These are phyloP conservation scores for Sporisorium iseilematis-ciliati DNA, from an alignment of 1,284 basidiomycete genomes.

Conservation along the genomic window DNA sequence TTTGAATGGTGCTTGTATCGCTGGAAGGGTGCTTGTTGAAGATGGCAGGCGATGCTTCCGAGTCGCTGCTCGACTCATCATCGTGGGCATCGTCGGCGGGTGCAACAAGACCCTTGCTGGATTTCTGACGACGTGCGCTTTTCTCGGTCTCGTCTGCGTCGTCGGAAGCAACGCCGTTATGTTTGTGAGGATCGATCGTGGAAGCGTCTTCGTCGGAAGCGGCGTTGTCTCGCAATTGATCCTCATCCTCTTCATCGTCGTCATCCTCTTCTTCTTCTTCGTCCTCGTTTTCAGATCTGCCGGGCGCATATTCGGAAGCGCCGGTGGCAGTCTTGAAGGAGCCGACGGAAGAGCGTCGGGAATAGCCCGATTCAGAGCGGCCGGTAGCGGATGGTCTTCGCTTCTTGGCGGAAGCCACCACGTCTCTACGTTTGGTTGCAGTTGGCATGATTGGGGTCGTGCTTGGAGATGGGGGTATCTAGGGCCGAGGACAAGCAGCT, in stretches of 20 bases:
- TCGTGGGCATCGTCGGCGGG: slow-evolving; percentile 6
- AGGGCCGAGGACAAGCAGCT: neutral
- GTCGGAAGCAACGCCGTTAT: slow-evolving; percentile 10
- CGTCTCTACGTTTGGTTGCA: slow-evolving; percentile 17
- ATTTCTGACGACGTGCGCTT: slow-evolving; percentile 8
- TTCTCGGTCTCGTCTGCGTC: slow-evolving; percentile 32
- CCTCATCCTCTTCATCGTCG: slow-evolving; percentile 13
- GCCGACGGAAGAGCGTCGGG: slow-evolving; percentile 36
- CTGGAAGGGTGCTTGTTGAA: slow-evolving; percentile 26
- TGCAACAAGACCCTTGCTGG: slow-evolving; percentile 10
- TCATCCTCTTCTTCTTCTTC: slow-evolving; percentile 18
- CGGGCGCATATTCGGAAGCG: slow-evolving; percentile 16
- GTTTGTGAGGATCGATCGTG: slow-evolving; percentile 17
- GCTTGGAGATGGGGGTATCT: neutral
- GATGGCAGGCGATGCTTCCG: slow-evolving; percentile 30
- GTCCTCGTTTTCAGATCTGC: slow-evolving; percentile 10
- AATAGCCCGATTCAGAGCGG: slow-evolving; percentile 37
- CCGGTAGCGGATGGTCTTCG: slow-evolving; percentile 27
- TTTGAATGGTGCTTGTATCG: slow-evolving; percentile 40
- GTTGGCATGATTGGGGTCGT: slow-evolving; percentile 21
- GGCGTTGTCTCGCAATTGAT: neutral
- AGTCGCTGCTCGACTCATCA: slow-evolving; percentile 21
- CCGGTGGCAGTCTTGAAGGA: slow-evolving; percentile 46
- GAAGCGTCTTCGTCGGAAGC: slow-evolving; percentile 11
- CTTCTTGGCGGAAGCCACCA: slow-evolving; percentile 14